phyloP scores from a whole-genome alignment of 169 alveolate species.

The Plasmodium cynomolgi region DNA sequence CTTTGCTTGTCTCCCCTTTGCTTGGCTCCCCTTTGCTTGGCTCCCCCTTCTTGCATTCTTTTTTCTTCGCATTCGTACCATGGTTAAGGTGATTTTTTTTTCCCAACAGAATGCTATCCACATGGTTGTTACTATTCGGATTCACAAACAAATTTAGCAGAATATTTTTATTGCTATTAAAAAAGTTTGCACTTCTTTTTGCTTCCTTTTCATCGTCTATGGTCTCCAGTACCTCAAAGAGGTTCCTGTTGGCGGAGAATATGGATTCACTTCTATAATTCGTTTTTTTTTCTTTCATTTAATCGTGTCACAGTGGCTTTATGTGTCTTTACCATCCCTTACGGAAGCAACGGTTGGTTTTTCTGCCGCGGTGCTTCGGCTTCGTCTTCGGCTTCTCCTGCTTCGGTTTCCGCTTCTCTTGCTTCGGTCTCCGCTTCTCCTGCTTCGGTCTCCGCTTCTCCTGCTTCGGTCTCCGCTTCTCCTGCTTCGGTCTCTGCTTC shows the following conservation, averaged over 20 bases:
- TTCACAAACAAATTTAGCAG: slow-evolving; percentile 30
- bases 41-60: not conserved
- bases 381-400: not conserved
- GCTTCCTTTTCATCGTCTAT: slow-evolving; percentile 72
- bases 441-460: too few species aligned
- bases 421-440: too few species aligned
- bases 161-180: slow-evolving; percentile 58
- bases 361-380: not conserved
- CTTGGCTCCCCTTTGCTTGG: not conserved
- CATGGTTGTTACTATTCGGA: slow-evolving; percentile 23
- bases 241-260: slow-evolving; percentile 13
- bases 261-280: slow-evolving; percentile 63
- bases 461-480: too few species aligned
- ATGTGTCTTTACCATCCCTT: not conserved
- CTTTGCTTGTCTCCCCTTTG: not conserved
- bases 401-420: not conserved
- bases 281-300: slow-evolving; percentile 65
- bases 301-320: slow-evolving; percentile 38
- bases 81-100: not conserved
- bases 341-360: not conserved
- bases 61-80: not conserved
- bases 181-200: slow-evolving; percentile 55
- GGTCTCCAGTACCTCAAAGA: slow-evolving; percentile 49
- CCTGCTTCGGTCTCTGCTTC: too few species aligned
- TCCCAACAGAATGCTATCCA: not conserved